These are phyloP conservation scores for Cladophialophora yegresii DNA, from an alignment of 2,329 filamentous ascomycete species.

Conservation along the genomic window DNA sequence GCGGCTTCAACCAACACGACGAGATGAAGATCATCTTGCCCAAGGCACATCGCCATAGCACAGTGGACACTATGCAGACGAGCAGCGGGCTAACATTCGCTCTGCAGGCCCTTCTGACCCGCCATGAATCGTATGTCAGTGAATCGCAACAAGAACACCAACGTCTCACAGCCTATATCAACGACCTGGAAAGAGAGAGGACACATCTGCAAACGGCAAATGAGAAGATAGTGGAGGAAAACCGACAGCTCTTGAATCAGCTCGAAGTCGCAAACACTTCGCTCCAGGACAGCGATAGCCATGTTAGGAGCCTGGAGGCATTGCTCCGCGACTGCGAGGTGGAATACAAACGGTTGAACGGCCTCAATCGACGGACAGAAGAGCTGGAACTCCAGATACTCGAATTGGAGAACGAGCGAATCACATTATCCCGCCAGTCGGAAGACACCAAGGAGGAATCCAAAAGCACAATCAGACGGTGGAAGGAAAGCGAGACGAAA, in stretches of 20 bases:
- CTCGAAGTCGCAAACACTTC: constrained; percentile 79
- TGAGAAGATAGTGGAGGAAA: constrained; percentile 76
- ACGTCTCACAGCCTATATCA: constrained; percentile 69
- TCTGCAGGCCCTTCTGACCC: constrained; percentile 81
- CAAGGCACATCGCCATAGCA: neutral
- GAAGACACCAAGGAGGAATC: constrained; percentile 71
- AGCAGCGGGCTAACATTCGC: constrained; percentile 64
- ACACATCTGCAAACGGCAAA: constrained; percentile 74
- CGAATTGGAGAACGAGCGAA: constrained; percentile 79
- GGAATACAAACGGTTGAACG: constrained; percentile 72
- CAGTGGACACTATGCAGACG: constrained; percentile 16
- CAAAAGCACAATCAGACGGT: constrained; percentile 75
- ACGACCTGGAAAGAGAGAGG: constrained; percentile 73
- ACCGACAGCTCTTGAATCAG: constrained; percentile 76
- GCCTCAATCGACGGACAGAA: constrained; percentile 71
- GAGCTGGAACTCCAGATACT: constrained; percentile 79
- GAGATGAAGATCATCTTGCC: constrained; percentile 13
- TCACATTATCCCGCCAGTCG: constrained; percentile 67
- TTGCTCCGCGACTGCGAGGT: constrained; percentile 76
- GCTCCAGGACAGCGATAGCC: constrained; percentile 76
- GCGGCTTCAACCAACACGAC: neutral
- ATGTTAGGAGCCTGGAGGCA: constrained; percentile 74
- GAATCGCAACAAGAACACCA: constrained; percentile 84
- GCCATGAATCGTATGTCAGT: constrained; percentile 92
- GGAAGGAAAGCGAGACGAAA: constrained; percentile 79